Base-by-base conservation (phyloP, 1,284 basidiomycete species). In the Xerocomus nothofagi region DNA sequence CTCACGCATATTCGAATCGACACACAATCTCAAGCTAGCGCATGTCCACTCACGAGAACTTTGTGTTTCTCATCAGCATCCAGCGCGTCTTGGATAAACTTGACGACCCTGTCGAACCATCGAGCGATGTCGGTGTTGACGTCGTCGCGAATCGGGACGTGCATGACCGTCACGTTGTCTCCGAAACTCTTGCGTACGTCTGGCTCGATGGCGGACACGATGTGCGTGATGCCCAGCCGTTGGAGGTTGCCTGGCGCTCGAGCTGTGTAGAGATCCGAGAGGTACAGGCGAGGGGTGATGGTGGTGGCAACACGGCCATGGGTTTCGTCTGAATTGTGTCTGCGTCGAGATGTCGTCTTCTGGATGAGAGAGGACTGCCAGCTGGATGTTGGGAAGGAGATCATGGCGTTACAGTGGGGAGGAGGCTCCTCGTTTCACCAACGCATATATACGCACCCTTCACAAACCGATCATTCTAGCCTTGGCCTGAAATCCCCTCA, bases 151-250 rank as follows among this genome's bases (percentile, higher is more conserved):
- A 90, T 66, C 41, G 70, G 70, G 31, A 90, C 73, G 57, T 83
- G 82, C 53, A 84, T 66, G 53, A 65, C 73, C 33, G 68, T 69
- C 34, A 79, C 64, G 29, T 66, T 67, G 5, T 69, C 65, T n/a
- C 87, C 77, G 42, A 74, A 69, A 11, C 70, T 68, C 12, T 79
- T 79, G 37, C 77, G 62, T 34, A 81, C 71, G 41, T 68, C 67
- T 31, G 72, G 67, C 42, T 82, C 78, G 58, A 87, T 66, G 38
- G 81, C 76, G 45, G 81, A 84, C 39, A 89, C 66, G 56, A 89
- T 65, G 66, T 90, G 88, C 0, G 87, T 90, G 57, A 89, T 80
- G 17, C 83, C 81, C 23, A 84, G 74, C 36, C 65, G 66, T 10
- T 56, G 53, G 20, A 88, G 71, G 44, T 75, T 72, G 7, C 72